Base-by-base conservation (phyloP, 192 early-diverging fungal species). In the Mortierella alpina region DNA sequence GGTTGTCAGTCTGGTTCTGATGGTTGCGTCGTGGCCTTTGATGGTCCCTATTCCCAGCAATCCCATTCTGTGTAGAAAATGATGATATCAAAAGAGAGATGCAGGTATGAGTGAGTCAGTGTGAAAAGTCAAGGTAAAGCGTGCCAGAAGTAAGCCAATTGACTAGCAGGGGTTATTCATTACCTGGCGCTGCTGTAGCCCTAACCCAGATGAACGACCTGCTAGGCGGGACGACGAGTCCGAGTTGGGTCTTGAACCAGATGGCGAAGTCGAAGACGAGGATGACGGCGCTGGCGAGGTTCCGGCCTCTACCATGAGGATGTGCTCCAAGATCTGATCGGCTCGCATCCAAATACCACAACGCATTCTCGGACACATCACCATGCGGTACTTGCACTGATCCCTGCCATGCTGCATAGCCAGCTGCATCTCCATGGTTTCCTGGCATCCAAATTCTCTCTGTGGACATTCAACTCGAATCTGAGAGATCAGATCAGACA, bases 401-500 rank as follows among this genome's bases (percentile, higher is more conserved):
- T 80, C 77, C 2, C 77, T 64, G 6, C 77, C 77, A 23, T 80
- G 77, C 39, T 68, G 70, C 5, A 62, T n/a, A 2, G 66, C 66
- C 20, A 51, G 59, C 23, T 80, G 77, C 65, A 80, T 46, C 53
- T 80, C 77, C 70, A 72, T 64, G 12, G 18, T 72, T 11, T 72
- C 77, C 0, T 6, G 10, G 31, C 77, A 80, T 5, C 77, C 77
- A 61, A 61, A 55, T 11, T 60, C 41, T 13, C 49, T 72, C 18
- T 80, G 66, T 0, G 77, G 70, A 58, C 77, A 80, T 44, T 80
- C 53, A 7, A 80, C 77, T 12, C 59, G 64, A 31, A 64, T 80
- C 23, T 80, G 77, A 13, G 77, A 80, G 18, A 80, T 80, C 22
- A 80, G 41, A 22, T 80, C 77, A 2, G 77, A 80, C 77, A 80